These are phyloP conservation scores for Solanum okadae DNA, from an alignment of 257 asterid genomes.

Conservation along the genomic window DNA sequence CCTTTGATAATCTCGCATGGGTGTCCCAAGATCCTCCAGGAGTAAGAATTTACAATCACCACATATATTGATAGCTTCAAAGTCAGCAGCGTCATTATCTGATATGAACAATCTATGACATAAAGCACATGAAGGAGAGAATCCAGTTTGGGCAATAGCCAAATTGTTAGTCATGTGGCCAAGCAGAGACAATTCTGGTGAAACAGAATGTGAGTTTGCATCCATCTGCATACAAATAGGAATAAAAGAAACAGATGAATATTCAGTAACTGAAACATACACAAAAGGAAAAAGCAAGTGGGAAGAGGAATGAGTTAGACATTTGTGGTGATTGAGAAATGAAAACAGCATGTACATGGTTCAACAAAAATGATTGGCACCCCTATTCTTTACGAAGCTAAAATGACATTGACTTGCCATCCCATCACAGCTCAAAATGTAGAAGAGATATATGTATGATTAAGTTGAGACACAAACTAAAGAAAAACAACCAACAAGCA, in stretches of 20 bases:
- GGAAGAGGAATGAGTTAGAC: background rate
- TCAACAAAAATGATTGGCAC: background rate
- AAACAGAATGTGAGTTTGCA: conserved; percentile 25
- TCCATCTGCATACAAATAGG: conserved; percentile 10
- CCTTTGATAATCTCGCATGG: conserved; percentile 41
- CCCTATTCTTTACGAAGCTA: background rate
- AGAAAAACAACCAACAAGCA: background rate
- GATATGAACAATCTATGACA: conserved; percentile 40
- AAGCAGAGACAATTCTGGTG: conserved; percentile 22
- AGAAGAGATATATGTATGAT: background rate
- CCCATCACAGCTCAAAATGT: background rate
- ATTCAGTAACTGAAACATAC: background rate
- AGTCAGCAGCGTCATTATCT: conserved; percentile 31
- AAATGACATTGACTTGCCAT: background rate
- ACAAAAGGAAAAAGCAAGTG: background rate
- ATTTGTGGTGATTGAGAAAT: background rate
- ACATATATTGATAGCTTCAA: conserved; percentile 44
- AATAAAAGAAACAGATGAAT: background rate
- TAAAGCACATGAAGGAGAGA: conserved; percentile 37
- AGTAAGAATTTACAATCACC: conserved; percentile 74
- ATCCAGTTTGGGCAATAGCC: conserved; percentile 6
- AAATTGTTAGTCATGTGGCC: conserved; percentile 12
- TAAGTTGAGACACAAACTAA: background rate
- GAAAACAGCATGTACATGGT: background rate
- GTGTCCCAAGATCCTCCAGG: conserved; percentile 52